A percentile compares a stretch with the other conserved stretches of the same genome.
These are phyloP conservation scores for Cymbopogon flexuosus DNA, from an alignment of 202 grass and related monocot genomes.

Conservation along the genomic window DNA sequence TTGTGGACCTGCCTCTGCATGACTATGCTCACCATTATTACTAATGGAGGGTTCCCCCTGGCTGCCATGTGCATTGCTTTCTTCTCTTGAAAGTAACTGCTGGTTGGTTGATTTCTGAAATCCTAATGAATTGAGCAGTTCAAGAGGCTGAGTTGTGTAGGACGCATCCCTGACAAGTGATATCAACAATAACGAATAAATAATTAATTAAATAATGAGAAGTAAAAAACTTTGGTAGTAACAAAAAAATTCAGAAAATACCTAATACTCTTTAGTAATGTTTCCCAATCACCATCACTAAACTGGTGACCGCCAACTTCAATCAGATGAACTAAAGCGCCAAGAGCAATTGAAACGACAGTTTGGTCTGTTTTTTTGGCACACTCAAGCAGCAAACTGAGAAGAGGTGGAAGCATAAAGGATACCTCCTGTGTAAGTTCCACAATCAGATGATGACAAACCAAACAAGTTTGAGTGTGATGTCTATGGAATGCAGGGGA, in stretches of 20 bases:
- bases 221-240: slow-evolving; percentile 1
- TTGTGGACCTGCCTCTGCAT: slow-evolving; percentile 52
- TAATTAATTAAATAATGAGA: slow-evolving; percentile 11
- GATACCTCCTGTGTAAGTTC: slow-evolving; percentile 79
- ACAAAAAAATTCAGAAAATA: slow-evolving; percentile 39
- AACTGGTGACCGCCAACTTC: slow-evolving; percentile 97
- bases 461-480: slow-evolving; percentile 18
- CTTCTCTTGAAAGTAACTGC: slow-evolving; percentile 47
- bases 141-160: slow-evolving; percentile 91
- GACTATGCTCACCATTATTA: slow-evolving; percentile 39
- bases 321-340: slow-evolving; percentile 92
- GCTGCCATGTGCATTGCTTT: slow-evolving; percentile 28
- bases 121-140: slow-evolving; percentile 94
- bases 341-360: slow-evolving; percentile 91
- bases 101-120: slow-evolving; percentile 76
- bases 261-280: slow-evolving; percentile 96
- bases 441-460: slow-evolving; percentile 22
- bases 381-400: slow-evolving; percentile 93
- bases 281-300: slow-evolving; percentile 90
- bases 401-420: slow-evolving; percentile 97
- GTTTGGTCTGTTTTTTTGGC: slow-evolving; percentile 99
- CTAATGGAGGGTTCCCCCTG: slow-evolving; percentile 36
- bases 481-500: slow-evolving; percentile 16
- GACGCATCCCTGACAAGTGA: slow-evolving; percentile 78
- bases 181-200: slow-evolving; percentile 30